Evolutionary conservation across 805 yeast genomes (phyloP).

Genomic region (Candida wancherniae): DNA sequence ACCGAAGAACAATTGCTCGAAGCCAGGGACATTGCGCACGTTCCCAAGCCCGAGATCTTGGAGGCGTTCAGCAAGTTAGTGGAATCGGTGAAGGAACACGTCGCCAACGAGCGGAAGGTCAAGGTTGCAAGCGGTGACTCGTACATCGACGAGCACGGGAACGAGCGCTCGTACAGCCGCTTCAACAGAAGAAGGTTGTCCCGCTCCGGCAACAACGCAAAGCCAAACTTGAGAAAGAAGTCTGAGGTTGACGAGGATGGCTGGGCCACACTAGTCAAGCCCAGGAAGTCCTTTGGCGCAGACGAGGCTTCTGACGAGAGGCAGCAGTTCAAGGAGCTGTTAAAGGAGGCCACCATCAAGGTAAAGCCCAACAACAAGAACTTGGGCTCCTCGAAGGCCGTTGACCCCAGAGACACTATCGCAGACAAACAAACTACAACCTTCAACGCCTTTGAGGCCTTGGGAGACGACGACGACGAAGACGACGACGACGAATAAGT

Average conservation of each 20-base stretch:
- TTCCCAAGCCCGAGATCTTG: constrained; percentile 60
- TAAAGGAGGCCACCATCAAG: constrained; percentile 46
- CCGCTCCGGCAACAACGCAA: constrained; percentile 24
- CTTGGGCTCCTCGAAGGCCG: constrained; percentile 69
- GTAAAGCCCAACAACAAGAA: constrained; percentile 71
- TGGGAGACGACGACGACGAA: constrained; percentile 58
- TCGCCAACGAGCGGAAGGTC: constrained; percentile 26
- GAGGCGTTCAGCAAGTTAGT: constrained; percentile 61
- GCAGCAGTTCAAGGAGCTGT: constrained; percentile 40
- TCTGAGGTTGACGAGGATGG: constrained; percentile 71
- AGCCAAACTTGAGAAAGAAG: constrained; percentile 56
- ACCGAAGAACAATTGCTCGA: constrained; percentile 66
- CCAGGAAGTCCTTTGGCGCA: constrained; percentile 45
- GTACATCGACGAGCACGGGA: constrained; percentile 42
- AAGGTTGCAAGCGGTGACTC: constrained; percentile 40
- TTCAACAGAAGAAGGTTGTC: constrained; percentile 64
- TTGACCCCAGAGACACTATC: constrained; percentile 64
- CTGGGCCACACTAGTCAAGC: constrained; percentile 63
- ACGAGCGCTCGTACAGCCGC: constrained; percentile 41
- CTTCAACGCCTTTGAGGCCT: constrained; percentile 80
- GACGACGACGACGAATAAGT: constrained; percentile 45
- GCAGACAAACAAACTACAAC: constrained; percentile 61
- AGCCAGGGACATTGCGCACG: constrained; percentile 51
- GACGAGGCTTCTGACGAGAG: constrained; percentile 47
- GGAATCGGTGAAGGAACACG: constrained; percentile 56